Evolutionary conservation across 257 asterid species (phyloP), one percentile per base, ranked within the genome.

Genomic region (Henckelia pumila): DNA sequence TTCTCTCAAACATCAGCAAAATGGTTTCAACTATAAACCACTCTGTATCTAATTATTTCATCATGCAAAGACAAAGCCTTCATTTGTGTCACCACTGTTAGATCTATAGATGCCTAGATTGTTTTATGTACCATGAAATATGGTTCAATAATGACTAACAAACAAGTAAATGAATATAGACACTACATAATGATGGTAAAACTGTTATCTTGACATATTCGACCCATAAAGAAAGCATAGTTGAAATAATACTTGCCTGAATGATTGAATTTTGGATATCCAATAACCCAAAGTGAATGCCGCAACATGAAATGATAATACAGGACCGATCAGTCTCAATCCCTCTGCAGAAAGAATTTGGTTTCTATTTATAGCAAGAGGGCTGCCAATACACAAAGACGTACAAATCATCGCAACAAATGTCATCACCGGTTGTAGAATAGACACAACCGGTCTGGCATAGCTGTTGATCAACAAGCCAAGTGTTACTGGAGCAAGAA

Each of bases 331-430:
- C 86, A 94, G 79, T 70, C 83, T 81, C 71, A 89, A 76, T 49
- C 99, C 98, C 75, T 88, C 95, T 0, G 83, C 57, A 1, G 98
- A 94, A 63, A 91, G 96, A 71, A 94, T 94, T 74, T 84, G 96
- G 77, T 76, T 78, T 53, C 92, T 79, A 59, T 94, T 94, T 50
- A 94, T 85, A 24, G 98, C 96, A 74, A 94, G 99, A 30, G 99
- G 99, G 75, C 98, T 89, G 57, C 99, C 99, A 44, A 94, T 91
- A 61, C 99, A 94, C 92, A 94, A 2, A 1, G 98, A 89, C 28
- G 99, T 94, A 74, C 99, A 94, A 37, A 89, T 10, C 99, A 94
- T 94, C 20, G 96, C 96, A 33, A 91, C 88, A 71, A 88, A 84
- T 17, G 99, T 97, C 99, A 91, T 94, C 79, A 91, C 68, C 2